phyloP scores from a whole-genome alignment of 257 asterid species.

The Forsythia suspensa region DNA sequence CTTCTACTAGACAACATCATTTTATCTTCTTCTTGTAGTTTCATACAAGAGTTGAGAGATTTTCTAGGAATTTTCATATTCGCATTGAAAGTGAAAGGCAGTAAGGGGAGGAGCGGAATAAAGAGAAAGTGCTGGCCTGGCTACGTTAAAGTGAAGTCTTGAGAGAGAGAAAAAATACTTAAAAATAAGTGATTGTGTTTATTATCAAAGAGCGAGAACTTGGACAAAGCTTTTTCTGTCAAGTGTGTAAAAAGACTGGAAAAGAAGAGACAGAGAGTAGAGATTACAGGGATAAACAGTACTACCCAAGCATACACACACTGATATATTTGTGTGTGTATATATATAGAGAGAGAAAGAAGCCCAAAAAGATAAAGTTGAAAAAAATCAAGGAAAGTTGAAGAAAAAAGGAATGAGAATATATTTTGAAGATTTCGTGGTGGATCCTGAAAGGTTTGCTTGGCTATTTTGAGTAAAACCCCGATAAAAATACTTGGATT shows the following conservation, averaged over 20 bases:
- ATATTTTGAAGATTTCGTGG: neutral
- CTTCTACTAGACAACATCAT: constrained; percentile 31
- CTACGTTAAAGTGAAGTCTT: constrained; percentile 37
- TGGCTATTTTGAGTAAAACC: constrained; percentile 39
- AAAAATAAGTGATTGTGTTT: constrained; percentile 14
- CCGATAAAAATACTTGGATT: constrained; percentile 33
- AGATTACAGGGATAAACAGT: neutral
- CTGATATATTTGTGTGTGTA: neutral
- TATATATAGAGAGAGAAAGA: neutral
- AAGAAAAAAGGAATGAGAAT: constrained; percentile 5
- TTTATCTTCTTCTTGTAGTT: constrained; percentile 1
- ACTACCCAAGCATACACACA: neutral
- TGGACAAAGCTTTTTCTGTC: neutral
- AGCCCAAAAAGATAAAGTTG: constrained; percentile 9
- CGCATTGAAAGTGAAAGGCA: constrained; percentile 59
- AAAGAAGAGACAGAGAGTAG: constrained; percentile 2
- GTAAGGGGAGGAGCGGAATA: constrained; percentile 40
- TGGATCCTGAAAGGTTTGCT: constrained; percentile 23
- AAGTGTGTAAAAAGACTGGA: neutral
- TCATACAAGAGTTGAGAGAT: constrained; percentile 23
- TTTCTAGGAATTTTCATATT: constrained; percentile 40
- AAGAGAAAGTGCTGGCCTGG: constrained; percentile 46
- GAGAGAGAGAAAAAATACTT: constrained; percentile 11
- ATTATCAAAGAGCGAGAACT: constrained; percentile 21
- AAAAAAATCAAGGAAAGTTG: constrained; percentile 1